Evolutionary conservation across 768 basidiomycete genomes (phyloP).

Genomic region (Pulveroboletus sp.): DNA sequence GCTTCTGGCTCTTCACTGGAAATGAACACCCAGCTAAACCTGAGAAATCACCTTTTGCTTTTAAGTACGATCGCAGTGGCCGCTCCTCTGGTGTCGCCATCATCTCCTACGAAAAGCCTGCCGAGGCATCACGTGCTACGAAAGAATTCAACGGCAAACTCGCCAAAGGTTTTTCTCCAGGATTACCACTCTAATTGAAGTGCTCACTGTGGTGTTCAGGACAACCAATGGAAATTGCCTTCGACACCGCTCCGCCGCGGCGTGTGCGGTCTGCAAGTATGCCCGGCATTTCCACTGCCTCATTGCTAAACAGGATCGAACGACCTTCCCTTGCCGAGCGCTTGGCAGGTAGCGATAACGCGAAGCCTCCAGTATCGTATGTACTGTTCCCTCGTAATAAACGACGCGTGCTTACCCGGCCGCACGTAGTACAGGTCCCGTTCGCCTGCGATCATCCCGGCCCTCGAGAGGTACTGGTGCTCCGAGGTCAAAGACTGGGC

Average conservation of each 20-base stretch:
- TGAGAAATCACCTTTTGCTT: constrained; percentile 47
- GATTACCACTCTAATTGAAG: neutral
- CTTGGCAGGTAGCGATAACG: constrained; percentile 46
- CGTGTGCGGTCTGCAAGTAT: constrained; percentile 47
- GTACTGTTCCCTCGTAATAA: neutral
- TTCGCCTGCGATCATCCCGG: constrained; percentile 37
- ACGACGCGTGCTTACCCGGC: neutral
- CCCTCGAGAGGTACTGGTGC: constrained; percentile 9
- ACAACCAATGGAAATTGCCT: constrained; percentile 74
- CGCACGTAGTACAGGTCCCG: constrained; percentile 37
- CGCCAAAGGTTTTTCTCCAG: constrained; percentile 65
- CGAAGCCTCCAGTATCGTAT: constrained; percentile 13
- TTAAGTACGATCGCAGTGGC: constrained; percentile 93
- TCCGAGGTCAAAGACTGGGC: constrained; percentile 19
- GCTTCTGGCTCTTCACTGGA: constrained; percentile 35
- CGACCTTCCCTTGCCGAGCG: constrained; percentile 71
- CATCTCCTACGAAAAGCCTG: constrained; percentile 72
- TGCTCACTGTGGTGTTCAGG: constrained; percentile 41
- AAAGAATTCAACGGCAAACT: constrained; percentile 83
- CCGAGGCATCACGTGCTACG: constrained; percentile 81
- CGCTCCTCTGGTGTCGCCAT: constrained; percentile 84
- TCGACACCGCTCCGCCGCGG: constrained; percentile 48
- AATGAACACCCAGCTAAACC: constrained; percentile 52
- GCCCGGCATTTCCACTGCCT: constrained; percentile 43
- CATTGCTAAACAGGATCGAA: constrained; percentile 72